Conservation (phyloP, 2,329 filamentous ascomycete species). For the Hymenoscyphus occultus region DNA sequence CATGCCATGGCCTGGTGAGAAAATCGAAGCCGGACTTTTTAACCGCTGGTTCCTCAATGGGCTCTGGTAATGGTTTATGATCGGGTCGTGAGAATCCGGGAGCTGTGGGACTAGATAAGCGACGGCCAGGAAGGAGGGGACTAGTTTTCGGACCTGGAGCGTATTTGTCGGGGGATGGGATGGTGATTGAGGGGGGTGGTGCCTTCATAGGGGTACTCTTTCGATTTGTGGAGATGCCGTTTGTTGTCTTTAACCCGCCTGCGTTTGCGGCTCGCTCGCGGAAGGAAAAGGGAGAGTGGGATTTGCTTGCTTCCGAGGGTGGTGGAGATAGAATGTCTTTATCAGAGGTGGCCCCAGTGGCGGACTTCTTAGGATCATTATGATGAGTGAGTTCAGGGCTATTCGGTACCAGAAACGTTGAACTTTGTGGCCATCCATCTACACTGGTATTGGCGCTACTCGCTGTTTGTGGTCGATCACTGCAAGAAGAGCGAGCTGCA, state of each 20-base stretch:
- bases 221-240: neutral
- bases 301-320: neutral
- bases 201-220: neutral
- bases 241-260: neutral
- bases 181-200: neutral
- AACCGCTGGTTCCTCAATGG: too few species aligned
- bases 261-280: neutral
- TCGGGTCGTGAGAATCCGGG: neutral
- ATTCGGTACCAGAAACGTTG: constrained; percentile 3
- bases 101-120: neutral
- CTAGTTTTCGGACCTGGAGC: neutral
- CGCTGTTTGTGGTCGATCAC: constrained; percentile 9
- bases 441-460: constrained; percentile 17
- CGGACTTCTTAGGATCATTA: neutral
- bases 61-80: too few species aligned
- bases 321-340: neutral
- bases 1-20: neutral
- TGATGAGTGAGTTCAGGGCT: constrained; percentile 5
- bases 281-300: neutral
- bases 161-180: neutral
- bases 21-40: neutral
- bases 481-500: constrained; percentile 3
- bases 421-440: neutral
- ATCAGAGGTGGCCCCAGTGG: neutral
- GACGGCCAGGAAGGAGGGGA: neutral